Evolutionary conservation across 441 rosid genomes (phyloP).

Genomic region (Bruguiera hainesii): DNA sequence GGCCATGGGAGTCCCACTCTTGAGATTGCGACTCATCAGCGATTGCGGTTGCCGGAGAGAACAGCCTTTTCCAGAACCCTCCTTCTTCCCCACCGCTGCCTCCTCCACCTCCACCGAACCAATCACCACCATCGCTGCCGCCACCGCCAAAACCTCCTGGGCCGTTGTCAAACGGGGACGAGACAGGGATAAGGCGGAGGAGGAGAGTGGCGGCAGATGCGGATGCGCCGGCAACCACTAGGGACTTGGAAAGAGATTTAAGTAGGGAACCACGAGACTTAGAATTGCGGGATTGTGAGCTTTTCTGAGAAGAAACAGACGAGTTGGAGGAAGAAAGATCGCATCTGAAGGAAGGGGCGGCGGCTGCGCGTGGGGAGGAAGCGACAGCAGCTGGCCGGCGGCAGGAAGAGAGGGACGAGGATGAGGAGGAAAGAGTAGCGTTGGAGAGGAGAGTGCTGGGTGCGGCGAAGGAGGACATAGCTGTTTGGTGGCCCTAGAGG

Average conservation of each 20-base stretch:
- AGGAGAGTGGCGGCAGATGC: constrained; percentile 45
- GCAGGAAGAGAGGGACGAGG: constrained; percentile 15
- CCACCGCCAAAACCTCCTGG: constrained; percentile 5
- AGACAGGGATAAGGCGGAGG: constrained; percentile 30
- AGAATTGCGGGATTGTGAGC: constrained; percentile 5
- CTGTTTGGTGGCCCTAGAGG: neutral
- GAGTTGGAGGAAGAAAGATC: constrained; percentile 29
- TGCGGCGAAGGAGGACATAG: constrained; percentile 45
- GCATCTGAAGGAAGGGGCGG: constrained; percentile 41
- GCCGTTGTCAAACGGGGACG: constrained; percentile 2
- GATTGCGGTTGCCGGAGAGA: constrained; percentile 42
- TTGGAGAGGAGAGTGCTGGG: constrained; percentile 34
- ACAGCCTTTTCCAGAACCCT: constrained; percentile 49
- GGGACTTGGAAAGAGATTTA: constrained; percentile 35
- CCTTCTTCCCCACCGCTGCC: constrained; percentile 30
- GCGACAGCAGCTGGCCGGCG: constrained; percentile 22
- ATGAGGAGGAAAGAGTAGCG: constrained; percentile 30
- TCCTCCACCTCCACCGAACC: constrained; percentile 34
- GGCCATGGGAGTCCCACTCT: constrained; percentile 90
- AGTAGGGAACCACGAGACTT: constrained; percentile 19
- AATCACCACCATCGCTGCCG: constrained; percentile 37
- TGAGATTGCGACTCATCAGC: constrained; percentile 69
- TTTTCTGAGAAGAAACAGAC: constrained; percentile 23
- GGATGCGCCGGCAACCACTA: constrained; percentile 37
- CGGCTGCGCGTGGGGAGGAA: constrained; percentile 11